These are phyloP conservation scores for Candolleomyces efflorescens DNA, from an alignment of 768 basidiomycete genomes.

Conservation along the genomic window DNA sequence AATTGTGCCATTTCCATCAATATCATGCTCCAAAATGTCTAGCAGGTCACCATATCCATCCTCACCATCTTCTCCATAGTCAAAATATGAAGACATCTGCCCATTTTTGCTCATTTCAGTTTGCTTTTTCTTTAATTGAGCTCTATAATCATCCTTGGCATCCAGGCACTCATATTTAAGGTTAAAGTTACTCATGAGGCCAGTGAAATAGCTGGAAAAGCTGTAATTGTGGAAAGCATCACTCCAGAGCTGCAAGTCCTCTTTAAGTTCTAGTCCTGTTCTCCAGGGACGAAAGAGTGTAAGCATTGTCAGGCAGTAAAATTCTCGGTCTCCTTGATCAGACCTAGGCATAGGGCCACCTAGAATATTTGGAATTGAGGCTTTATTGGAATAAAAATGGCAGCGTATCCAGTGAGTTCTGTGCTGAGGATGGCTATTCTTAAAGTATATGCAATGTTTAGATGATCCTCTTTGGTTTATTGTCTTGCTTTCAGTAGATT, in stretches of 20 bases:
- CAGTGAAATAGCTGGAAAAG: background rate
- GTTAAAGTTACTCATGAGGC: background rate
- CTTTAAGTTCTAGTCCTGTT: background rate
- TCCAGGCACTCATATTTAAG: conserved; percentile 1
- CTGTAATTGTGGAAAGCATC: background rate
- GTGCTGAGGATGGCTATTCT: background rate
- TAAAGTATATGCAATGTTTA: background rate
- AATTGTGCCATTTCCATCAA: no score
- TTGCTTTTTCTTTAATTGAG: no score
- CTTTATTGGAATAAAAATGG: background rate
- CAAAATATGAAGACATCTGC: no score
- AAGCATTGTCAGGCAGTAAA: background rate
- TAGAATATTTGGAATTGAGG: background rate
- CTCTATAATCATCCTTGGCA: background rate
- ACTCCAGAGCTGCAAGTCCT: background rate
- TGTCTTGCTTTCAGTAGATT: background rate
- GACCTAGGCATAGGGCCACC: background rate
- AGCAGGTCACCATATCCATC: no score
- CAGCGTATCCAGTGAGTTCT: background rate
- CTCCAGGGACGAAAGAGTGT: background rate
- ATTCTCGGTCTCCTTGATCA: background rate
- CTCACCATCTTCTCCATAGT: no score
- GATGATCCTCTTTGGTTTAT: background rate
- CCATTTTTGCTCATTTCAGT: no score
- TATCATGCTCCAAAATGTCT: no score